Percentiles rank a stretch among this genome's conserved stretches.
These are phyloP conservation scores for Gypsophila paniculata DNA, from an alignment of 179 eudicot genomes.

Conservation along the genomic window DNA sequence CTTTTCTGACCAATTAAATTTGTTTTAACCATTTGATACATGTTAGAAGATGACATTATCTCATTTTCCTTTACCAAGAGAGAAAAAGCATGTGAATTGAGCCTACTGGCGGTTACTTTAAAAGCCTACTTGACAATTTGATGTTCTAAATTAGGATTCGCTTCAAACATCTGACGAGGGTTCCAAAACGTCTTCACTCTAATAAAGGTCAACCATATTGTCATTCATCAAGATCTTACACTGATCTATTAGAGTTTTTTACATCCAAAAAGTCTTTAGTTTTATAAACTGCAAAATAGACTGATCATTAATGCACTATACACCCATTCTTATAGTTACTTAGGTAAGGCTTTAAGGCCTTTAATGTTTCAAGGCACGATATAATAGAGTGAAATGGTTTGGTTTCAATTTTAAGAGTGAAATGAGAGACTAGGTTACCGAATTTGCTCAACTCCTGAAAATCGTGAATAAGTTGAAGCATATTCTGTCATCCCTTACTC, in stretches of 20 bases:
- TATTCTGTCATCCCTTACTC: not conserved
- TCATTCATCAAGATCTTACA: not conserved
- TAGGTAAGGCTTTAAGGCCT: no score
- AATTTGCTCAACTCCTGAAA: no score
- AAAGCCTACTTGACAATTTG: not conserved
- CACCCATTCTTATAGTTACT: no score
- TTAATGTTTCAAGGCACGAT: no score
- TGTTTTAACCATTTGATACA: not conserved
- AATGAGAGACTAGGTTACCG: no score
- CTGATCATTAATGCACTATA: no score
- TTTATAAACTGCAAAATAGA: no score
- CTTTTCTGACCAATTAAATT: not conserved
- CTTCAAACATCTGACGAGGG: not conserved
- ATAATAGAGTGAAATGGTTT: no score
- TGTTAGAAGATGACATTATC: not conserved
- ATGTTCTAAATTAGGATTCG: not conserved
- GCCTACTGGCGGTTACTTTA: not conserved
- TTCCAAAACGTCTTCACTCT: not conserved
- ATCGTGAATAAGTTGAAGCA: no score
- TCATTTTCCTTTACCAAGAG: conserved; percentile 8
- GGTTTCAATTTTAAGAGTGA: no score
- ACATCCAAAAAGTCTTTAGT: no score
- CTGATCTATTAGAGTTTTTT: no score
- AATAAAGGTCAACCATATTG: not conserved
- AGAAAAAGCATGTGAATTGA: not conserved